Base-by-base conservation (phyloP, 2,329 filamentous ascomycete genomes). In the Ophiocordyceps unilateralis region DNA sequence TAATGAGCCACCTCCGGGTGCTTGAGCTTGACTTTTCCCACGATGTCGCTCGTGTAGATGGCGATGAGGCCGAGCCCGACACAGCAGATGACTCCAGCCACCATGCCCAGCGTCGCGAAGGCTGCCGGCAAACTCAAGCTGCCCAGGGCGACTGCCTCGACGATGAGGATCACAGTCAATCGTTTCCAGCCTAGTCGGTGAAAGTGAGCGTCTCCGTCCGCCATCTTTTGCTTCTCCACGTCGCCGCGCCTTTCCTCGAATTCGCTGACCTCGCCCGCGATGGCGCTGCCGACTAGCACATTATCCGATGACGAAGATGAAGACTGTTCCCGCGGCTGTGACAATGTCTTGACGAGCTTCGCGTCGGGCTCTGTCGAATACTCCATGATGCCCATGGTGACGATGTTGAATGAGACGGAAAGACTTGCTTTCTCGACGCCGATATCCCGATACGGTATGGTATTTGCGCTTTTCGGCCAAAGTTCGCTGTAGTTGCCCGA, bases 1-100 rank as follows among this genome's bases (percentile, higher is more conserved):
- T 83, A 82, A 51, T 74, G 77, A 37, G 72, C 68, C 41, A 83
- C 68, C 14, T 74, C 61, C 2, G 78, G 77, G 49, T 56, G 64
- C 45, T 60, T 64, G 51, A 70, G 53, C 57, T 70, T 70, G 49
- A 68, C 62, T 53, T 67, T 58, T 32, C 66, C 66, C 41, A 69
- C 63, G 46, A 69, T 57, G 44, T 68, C 60, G 45, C 60, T 64
- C 32, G 63, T 69, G 55, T 67, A 69, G 46, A 69, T 69, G 46
- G 66, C 66, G 34, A 69, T 46, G 20, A 69, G 51, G 15, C 66
- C 66, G 9, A 69, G 50, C 11, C 58, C 60, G 22, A 69, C 53
- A 37, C 57, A 62, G 44, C 62, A 52, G 45, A 69, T 59, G 41
- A 62, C 59, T 32, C 66, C 66, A n/a, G 64, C 63, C 17, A 69